Percentiles rank a stretch among this genome's conserved stretches.
phyloP scores from a whole-genome alignment of 805 yeast species.

The Cyberlindnera suaveolens region DNA sequence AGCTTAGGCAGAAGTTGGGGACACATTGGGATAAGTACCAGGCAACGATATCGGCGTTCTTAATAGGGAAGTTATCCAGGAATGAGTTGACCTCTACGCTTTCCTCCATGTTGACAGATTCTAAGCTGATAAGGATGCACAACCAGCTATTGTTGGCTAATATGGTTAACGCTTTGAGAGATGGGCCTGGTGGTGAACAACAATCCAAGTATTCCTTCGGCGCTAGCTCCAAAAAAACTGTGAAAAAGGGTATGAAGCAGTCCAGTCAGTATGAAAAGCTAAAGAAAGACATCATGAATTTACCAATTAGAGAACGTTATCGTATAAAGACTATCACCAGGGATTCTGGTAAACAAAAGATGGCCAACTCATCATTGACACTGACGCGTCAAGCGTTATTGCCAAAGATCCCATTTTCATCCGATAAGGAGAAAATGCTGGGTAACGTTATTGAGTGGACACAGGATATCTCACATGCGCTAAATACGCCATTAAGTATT shows the following conservation, averaged over 20 bases:
- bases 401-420: slow-evolving; percentile 79
- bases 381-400: slow-evolving; percentile 51
- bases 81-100: slow-evolving; percentile 60
- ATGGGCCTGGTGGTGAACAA: slow-evolving; percentile 29
- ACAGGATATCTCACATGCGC: slow-evolving; percentile 83
- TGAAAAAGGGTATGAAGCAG: slow-evolving; percentile 43
- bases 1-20: slow-evolving; percentile 70
- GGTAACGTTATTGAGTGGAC: slow-evolving; percentile 73
- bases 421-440: slow-evolving; percentile 23
- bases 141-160: slow-evolving; percentile 77
- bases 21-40: slow-evolving; percentile 80
- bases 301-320: slow-evolving; percentile 79
- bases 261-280: slow-evolving; percentile 74
- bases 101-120: slow-evolving; percentile 40
- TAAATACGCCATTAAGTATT: slow-evolving; percentile 72
- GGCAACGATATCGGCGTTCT: slow-evolving; percentile 65
- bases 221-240: slow-evolving; percentile 32
- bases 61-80: slow-evolving; percentile 75
- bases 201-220: slow-evolving; percentile 23
- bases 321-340: slow-evolving; percentile 77
- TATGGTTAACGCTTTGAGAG: slow-evolving; percentile 77
- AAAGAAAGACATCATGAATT: slow-evolving; percentile 79
- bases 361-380: slow-evolving; percentile 61
- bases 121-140: slow-evolving; percentile 49
- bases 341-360: slow-evolving; percentile 75